phyloP scores from a whole-genome alignment of 192 early-diverging fungal species.

The Thamnidium elegans region DNA sequence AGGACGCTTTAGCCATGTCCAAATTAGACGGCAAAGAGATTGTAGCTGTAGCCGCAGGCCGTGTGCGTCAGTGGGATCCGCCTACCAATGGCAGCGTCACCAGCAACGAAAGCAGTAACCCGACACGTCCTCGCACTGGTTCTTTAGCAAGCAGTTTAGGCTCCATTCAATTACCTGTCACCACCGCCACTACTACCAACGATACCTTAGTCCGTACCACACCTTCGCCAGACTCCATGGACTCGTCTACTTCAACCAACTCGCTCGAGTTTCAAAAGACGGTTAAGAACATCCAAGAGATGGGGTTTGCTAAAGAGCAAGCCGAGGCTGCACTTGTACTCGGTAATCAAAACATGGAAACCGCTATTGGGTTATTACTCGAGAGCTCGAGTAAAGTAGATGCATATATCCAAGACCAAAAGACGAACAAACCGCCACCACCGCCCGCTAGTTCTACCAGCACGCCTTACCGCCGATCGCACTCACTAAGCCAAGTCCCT shows the following conservation, averaged over 20 bases:
- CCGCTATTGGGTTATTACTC: slow-evolving; percentile 54
- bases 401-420: not conserved
- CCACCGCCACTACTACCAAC: not conserved
- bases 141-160: not conserved
- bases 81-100: not conserved
- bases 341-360: slow-evolving; percentile 53
- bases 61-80: slow-evolving; percentile 8
- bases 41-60: slow-evolving; percentile 38
- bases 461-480: slow-evolving; percentile 15
- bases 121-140: too few relatives aligned
- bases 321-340: slow-evolving; percentile 60
- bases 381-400: slow-evolving; percentile 54
- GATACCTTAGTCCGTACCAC: not conserved
- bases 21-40: slow-evolving; percentile 54
- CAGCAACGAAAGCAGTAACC: not conserved
- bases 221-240: not conserved
- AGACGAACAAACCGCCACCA: not conserved
- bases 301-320: slow-evolving; percentile 64
- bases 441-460: not conserved
- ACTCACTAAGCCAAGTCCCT: slow-evolving; percentile 11
- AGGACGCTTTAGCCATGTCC: slow-evolving; percentile 1
- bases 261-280: slow-evolving; percentile 10
- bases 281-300: slow-evolving; percentile 55
- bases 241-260: not conserved
- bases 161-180: not conserved